Evolutionary conservation across 2,329 filamentous ascomycete genomes (phyloP), one percentile per base, ranked within the genome.

Genomic region (Epichloe typhina): DNA sequence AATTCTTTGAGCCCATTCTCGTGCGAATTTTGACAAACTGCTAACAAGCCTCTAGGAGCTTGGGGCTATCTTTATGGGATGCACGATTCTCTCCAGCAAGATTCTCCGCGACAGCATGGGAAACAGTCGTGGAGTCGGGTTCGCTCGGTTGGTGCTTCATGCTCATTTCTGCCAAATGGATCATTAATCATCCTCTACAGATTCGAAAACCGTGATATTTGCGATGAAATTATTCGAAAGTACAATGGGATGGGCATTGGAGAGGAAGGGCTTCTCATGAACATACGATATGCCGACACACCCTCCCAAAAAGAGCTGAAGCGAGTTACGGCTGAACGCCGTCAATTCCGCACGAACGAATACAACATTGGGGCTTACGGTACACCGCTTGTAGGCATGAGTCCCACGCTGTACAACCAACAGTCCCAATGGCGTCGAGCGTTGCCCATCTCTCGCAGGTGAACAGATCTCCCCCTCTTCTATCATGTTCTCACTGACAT

Each of bases 281-380:
- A 96, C 69, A 89, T 98, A 59, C 90, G 93, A 57, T 98, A 95
- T 66, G 91, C 94, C 55, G 93, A 98, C 64, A 98, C 93, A 38
- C 88, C 93, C 50, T 86, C 91, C 55, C 93, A 98, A 69, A 98
- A 98, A 74, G 82, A 93, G 64, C 77, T 98, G 59, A 98, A 98
- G 77, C 86, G 93, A 56, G 86, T 96, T 64, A 97, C 91, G 41
- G 89, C 93, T 35, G 89, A 95, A 65, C 88, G 90, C 52, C 89
- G 93, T 54, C 88, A 95, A 63, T 97, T 95, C 71, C 88, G 93
- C 53, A 93, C 91, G 52, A 93, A 93, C 52, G 93, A 97, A 72
- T 97, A 97, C 70, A 90, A 90, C 60, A 82, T 83, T 54, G 79
- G 81, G 52, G 81, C 81, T 42, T 84, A 84, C 58, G 81, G 81